Evolutionary conservation across 345 rosid genomes (phyloP), one percentile per base, ranked within the genome.

Genomic region (Trapa bicornis): DNA sequence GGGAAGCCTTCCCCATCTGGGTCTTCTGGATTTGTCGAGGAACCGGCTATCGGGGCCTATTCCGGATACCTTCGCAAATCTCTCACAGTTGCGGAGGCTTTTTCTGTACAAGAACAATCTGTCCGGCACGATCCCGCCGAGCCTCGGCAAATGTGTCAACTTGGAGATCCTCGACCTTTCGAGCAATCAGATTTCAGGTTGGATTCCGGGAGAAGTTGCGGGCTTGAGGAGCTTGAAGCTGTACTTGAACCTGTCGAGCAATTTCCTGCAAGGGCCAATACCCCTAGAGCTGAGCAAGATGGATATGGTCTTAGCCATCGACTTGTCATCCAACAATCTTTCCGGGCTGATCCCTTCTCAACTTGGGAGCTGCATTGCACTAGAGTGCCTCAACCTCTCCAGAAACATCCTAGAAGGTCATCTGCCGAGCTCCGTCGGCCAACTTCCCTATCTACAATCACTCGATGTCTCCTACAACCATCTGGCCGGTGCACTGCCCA

Each of bases 281-380:
- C 97, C 99, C 17, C 38, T 82, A 61, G 96, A 88, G 86, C 84
- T 88, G 67, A 86, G 92, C 73, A 93, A 88, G 76, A 93, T 93
- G 97, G 96, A 90, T 78, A 93, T 90, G 99, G 96, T 90, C 66
- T 79, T 93, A 32, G 87, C 91, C 35, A 75, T 93, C 71, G 99
- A 93, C 83, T 71, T 93, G 12, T 90, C 99, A 56, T 84, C 80
- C 13, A 93, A 93, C 79, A 71, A 82, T 67, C 82, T 90, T 67
- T 90, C 95, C 0, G 80, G 95, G 53, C 68, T 83, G 13, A 81
- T 93, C 37, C 97, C 92, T 0, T 67, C 87, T 10, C 96, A 90
- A 71, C 82, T 93, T 17, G 92, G 85, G 71, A 87, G 84, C 80
- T 90, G 95, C 85, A 87, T 88, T 81, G 97, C 99, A 13, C 78